phyloP scores from a whole-genome alignment of 1,284 basidiomycete species.

The Apiotrichum sp. region DNA sequence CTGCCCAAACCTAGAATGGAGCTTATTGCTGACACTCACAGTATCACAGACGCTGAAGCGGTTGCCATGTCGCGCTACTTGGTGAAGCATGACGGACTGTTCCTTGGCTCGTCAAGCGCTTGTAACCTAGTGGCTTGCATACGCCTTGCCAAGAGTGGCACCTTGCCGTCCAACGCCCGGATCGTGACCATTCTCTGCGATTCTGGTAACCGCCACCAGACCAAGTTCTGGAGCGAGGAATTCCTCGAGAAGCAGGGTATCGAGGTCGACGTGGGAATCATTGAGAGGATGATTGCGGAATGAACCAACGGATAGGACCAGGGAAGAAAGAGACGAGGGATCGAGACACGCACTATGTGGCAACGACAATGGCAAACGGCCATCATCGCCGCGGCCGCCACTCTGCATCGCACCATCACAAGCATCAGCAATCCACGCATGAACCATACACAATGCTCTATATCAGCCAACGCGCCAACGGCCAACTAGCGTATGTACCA shows the following conservation, averaged over 20 bases:
- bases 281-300: slow-evolving; percentile 11
- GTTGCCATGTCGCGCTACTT: slow-evolving; percentile 88
- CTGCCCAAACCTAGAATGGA: too few species aligned
- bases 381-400: too few species aligned
- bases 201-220: slow-evolving; percentile 77
- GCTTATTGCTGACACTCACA: slow-evolving; percentile 35
- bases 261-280: slow-evolving; percentile 46
- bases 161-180: slow-evolving; percentile 57
- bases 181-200: slow-evolving; percentile 88
- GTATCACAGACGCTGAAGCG: slow-evolving; percentile 81
- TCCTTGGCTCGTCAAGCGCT: slow-evolving; percentile 91
- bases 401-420: too few species aligned
- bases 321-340: too few species aligned
- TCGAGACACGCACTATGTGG: too few species aligned
- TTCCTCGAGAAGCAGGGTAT: slow-evolving; percentile 63
- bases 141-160: slow-evolving; percentile 57
- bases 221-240: slow-evolving; percentile 75
- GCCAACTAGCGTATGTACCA: too few species aligned
- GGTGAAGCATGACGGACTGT: slow-evolving; percentile 82
- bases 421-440: too few species aligned
- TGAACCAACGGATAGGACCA: too few species aligned
- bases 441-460: too few species aligned
- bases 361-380: too few species aligned
- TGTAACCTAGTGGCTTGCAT: slow-evolving; percentile 91
- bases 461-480: too few species aligned